Base-by-base conservation (phyloP, 2,329 filamentous ascomycete species). In the Stachybotrys echinatus region DNA sequence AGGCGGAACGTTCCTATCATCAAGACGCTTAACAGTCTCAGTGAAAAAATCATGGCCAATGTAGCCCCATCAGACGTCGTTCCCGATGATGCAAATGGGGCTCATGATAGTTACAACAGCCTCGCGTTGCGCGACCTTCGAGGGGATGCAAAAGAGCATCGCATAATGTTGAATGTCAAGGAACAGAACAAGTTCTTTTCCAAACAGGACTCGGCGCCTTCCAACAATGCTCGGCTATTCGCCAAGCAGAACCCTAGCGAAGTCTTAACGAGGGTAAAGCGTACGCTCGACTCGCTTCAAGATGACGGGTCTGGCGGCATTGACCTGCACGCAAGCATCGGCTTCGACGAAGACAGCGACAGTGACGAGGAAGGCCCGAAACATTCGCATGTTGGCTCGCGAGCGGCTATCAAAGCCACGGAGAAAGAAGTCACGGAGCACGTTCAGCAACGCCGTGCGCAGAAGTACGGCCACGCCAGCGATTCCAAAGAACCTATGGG, bases 11-110 rank as follows among this genome's bases (percentile, higher is more conserved):
- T 94, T 2, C 92, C 91, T 12, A 95, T 97, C 54, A 86, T 97
- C 55, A 84, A 87, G 54, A 91, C 89, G 0, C 74, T 99, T 50
- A 99, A 99, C 65, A 89, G 81, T 53, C 79, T 97, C 50, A 96
- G 90, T 60, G 90, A 94, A 67, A 96, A 95, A 69, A 88, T 99
- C 65, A 87, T 99, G 79, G 87, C 87, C 45, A 88, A 92, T 55
- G 89, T 96, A 12, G 83, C 87, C 2, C 87, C 91, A 1, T 83
- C 86, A 5, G 91, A 96, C 64, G 77, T 81, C 1, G 79, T 85
- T 53, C 78, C 76, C 5, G 80, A 84, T 2, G 81, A 84, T 47
- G 46, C 58, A 5, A 58, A 58, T 19, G 85, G 84, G 2, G 73
- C 85, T 60, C 86, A 90, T 52, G 87, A 91, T 58, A 85, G 86